Evolutionary conservation across 2,329 filamentous ascomycete species (phyloP).

Genomic region (Rhytidhysteron rufulum): DNA sequence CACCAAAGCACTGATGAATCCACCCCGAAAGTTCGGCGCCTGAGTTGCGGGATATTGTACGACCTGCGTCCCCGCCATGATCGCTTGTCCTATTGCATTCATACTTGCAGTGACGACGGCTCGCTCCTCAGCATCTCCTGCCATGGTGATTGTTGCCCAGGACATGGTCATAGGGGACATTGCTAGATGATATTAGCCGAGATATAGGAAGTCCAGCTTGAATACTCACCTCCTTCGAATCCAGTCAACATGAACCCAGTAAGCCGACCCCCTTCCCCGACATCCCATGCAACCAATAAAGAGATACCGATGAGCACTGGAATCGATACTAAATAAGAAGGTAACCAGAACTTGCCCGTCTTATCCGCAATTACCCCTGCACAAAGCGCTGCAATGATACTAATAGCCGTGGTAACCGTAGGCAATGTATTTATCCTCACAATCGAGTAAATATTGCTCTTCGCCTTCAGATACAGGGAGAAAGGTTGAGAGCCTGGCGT

Average conservation of each 20-base stretch:
- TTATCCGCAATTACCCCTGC: conserved; percentile 33
- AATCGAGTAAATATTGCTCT: conserved; percentile 24
- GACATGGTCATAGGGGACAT: conserved; percentile 36
- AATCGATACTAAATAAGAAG: conserved; percentile 26
- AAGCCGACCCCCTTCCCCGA: conserved; percentile 36
- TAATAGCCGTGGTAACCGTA: conserved; percentile 38
- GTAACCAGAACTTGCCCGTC: conserved; percentile 34
- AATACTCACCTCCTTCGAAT: conserved; percentile 27
- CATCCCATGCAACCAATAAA: conserved; percentile 34
- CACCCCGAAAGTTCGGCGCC: conserved; percentile 31
- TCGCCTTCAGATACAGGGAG: conserved; percentile 39
- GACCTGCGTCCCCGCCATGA: conserved; percentile 39
- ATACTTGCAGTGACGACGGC: conserved; percentile 42
- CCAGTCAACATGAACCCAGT: conserved; percentile 38
- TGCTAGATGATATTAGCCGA: conserved; percentile 4
- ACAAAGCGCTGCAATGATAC: conserved; percentile 33
- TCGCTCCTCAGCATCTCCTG: conserved; percentile 30
- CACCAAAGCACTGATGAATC: conserved; percentile 23
- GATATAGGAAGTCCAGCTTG: not conserved
- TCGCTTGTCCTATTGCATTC: conserved; percentile 43
- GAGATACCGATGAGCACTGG: conserved; percentile 32
- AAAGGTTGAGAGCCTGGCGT: conserved; percentile 34
- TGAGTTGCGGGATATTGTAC: conserved; percentile 36
- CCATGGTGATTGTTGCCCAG: conserved; percentile 27
- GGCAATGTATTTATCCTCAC: conserved; percentile 41